Evolutionary conservation across 164 flowering plant species (phyloP).

Genomic region (Aristolochia contorta): DNA sequence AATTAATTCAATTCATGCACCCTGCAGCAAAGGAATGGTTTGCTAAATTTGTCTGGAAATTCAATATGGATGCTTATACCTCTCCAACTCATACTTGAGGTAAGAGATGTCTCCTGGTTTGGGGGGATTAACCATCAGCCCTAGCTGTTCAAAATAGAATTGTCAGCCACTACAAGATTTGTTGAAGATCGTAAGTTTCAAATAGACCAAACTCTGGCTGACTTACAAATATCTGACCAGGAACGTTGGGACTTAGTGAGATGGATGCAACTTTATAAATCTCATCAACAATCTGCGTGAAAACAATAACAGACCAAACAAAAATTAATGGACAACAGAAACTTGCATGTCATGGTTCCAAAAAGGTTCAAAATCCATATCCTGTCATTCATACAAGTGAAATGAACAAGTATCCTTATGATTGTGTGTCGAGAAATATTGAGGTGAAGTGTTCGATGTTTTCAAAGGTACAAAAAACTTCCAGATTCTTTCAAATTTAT

Average conservation of each 20-base stretch:
- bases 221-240: conserved; percentile 95
- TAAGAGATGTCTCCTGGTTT: conserved; percentile 94
- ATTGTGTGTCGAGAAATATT: no score
- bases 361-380: no score
- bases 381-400: no score
- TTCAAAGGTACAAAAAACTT: no score
- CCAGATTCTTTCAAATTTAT: no score
- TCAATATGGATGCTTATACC: conserved; percentile 28
- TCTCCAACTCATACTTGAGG: conserved; percentile 51
- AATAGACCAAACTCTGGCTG: neutral
- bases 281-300: conserved; percentile 90
- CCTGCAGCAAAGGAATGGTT: neutral
- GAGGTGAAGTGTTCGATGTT: no score
- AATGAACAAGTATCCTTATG: no score
- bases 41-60: neutral
- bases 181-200: neutral
- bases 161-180: neutral
- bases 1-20: neutral
- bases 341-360: no score
- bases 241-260: conserved; percentile 94
- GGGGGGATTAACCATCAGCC: conserved; percentile 93
- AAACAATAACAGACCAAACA: conserved; percentile 6
- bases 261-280: conserved; percentile 89
- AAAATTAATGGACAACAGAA: no score
- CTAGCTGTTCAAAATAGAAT: conserved; percentile 38